Evolutionary conservation across 2,329 filamentous ascomycete genomes (phyloP).

Genomic region (Talaromyces verruculosus): DNA sequence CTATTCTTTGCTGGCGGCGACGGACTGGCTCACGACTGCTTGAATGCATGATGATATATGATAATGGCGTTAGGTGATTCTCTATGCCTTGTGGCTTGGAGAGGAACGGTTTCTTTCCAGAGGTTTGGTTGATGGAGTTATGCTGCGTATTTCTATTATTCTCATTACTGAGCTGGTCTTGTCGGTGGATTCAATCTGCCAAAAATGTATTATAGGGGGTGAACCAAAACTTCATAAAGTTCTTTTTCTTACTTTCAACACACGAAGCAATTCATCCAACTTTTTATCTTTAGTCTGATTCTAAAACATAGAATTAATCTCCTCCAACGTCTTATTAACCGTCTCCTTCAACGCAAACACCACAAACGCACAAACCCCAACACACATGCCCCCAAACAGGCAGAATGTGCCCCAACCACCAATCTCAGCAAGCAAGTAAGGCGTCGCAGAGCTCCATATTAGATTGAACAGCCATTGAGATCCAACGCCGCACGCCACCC

Average conservation of each 20-base stretch:
- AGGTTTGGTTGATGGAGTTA: background rate
- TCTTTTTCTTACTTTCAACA: background rate
- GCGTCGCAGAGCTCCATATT: constrained; percentile 43
- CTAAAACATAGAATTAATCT: constrained; percentile 57
- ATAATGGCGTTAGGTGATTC: background rate
- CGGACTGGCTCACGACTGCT: background rate
- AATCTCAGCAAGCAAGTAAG: constrained; percentile 48
- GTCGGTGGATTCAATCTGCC: background rate
- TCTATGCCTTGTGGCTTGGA: background rate
- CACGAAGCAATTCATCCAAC: background rate
- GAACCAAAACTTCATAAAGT: background rate
- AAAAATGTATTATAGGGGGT: constrained; percentile 8
- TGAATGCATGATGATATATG: constrained; percentile 13
- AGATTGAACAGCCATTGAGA: constrained; percentile 46
- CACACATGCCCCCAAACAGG: constrained; percentile 46
- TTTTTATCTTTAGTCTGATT: too few species aligned
- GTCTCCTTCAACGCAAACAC: constrained; percentile 58
- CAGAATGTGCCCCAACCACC: constrained; percentile 49
- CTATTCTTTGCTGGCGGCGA: constrained; percentile 10
- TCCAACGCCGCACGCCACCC: constrained; percentile 41
- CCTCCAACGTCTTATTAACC: constrained; percentile 54
- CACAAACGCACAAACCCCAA: constrained; percentile 52
- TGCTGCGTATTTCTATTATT: background rate
- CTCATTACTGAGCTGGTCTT: constrained; percentile 8
- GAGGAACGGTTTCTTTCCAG: background rate